These are phyloP conservation scores for Avena insularis DNA, from an alignment of 176 grass and related monocot species.

Conservation along the genomic window DNA sequence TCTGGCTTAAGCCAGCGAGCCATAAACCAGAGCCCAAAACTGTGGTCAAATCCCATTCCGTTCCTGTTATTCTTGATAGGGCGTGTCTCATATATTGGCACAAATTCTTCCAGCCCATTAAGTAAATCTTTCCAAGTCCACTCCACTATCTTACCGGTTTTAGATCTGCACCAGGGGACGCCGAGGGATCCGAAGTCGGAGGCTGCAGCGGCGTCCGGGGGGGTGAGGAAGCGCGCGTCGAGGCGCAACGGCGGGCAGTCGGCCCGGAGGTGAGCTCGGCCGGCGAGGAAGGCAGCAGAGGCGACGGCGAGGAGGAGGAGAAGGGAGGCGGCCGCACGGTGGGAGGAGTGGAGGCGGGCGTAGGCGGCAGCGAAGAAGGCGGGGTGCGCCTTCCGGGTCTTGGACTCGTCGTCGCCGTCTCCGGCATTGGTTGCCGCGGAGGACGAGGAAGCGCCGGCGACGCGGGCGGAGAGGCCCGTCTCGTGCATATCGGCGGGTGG, in stretches of 20 bases:
- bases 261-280: conserved; percentile 41
- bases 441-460: conserved; percentile 9
- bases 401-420: conserved; percentile 52
- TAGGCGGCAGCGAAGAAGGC: conserved; percentile 46
- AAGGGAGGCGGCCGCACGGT: conserved; percentile 43
- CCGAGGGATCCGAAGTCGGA: conserved; percentile 92
- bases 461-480: conserved; percentile 51
- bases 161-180: conserved; percentile 95
- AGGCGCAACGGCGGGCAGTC: conserved; percentile 43
- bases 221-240: conserved; percentile 58
- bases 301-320: conserved; percentile 60
- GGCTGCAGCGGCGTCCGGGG: conserved; percentile 50
- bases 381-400: conserved; percentile 64
- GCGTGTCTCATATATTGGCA: conserved; percentile 79
- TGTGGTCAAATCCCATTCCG: conserved; percentile 95
- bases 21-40: conserved; percentile 98
- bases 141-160: conserved; percentile 66
- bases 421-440: conserved; percentile 25
- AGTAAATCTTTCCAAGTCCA: conserved; percentile 80
- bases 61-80: conserved; percentile 94
- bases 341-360: conserved; percentile 42
- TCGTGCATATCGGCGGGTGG: conserved; percentile 35
- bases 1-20: conserved; percentile 82
- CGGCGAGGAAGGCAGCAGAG: conserved; percentile 47
- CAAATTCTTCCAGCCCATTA: conserved; percentile 82